These are phyloP conservation scores for Ormosia semicastrata DNA, from an alignment of 306 rosid species.

Conservation along the genomic window DNA sequence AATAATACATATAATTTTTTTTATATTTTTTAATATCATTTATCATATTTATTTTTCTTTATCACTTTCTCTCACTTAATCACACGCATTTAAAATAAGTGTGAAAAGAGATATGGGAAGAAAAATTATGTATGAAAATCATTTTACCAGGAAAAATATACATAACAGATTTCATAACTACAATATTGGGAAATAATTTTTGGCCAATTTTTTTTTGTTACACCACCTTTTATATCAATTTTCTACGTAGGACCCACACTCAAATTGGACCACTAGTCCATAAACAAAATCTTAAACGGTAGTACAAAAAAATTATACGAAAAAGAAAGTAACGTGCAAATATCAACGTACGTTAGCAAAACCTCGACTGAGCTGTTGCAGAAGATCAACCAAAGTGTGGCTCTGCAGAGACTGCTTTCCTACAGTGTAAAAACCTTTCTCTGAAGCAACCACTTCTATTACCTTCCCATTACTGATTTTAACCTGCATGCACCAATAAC, in stretches of 20 bases:
- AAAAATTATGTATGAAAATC: too few relatives aligned
- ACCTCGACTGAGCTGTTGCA: constrained; percentile 90
- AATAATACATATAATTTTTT: too few relatives aligned
- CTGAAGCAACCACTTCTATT: constrained; percentile 77
- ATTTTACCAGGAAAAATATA: background rate
- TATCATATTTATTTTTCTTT: too few relatives aligned
- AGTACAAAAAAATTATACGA: too few relatives aligned
- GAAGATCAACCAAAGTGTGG: constrained; percentile 89
- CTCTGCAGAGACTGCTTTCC: constrained; percentile 71
- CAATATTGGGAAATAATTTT: background rate
- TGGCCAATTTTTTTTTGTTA: background rate
- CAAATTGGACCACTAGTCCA: background rate
- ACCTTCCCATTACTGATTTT: constrained; percentile 89
- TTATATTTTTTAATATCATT: too few relatives aligned
- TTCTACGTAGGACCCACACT: background rate
- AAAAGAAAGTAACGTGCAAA: background rate
- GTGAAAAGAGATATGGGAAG: too few relatives aligned
- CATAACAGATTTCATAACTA: background rate
- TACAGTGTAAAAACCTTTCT: constrained; percentile 77
- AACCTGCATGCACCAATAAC: constrained; percentile 51
- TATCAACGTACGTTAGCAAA: constrained; percentile 68
- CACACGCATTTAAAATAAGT: too few relatives aligned
- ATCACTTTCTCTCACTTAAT: too few relatives aligned
- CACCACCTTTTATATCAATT: background rate
- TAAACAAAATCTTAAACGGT: background rate